Base-by-base conservation (phyloP, 306 rosid species). In the Trifolium fragiferum region DNA sequence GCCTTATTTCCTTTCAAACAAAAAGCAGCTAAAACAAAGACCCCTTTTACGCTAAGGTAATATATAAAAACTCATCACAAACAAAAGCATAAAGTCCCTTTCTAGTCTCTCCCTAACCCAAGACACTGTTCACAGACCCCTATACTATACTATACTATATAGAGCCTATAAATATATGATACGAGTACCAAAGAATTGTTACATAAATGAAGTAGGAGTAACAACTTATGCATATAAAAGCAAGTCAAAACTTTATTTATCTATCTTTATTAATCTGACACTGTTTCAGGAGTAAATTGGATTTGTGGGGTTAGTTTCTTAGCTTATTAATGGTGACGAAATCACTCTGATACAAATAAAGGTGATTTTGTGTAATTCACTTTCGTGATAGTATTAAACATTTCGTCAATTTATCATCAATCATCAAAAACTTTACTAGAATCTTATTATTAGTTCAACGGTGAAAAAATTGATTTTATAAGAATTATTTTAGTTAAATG, bases 21-120 rank as follows among this genome's bases (percentile, higher is more conserved):
- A 47, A 79, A 80, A 57, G 20, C 63, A 57, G 35, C 16, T 19
- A 57, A 23, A 62, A 76, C 58, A 78, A 55, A 82, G 16, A 50
- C 82, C 77, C 77, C 83, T 82, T 85, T 76, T 76, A 80, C 66
- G 80, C 85, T 79, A 40, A 12, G 78, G 85, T 80, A 86, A 84
- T n/a, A n/a, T n/a, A n/a, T 88, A 84, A 86, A 88, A 87, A 83
- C 83, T 9, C 82, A 32, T 13, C 4, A 43, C 49, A 43, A 43
- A 43, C 49, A 43, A 43, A 23, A 23, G 13, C 60, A 54, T 27
- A 57, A 6, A 55, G 66, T 47, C 74, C 79, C 74, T 73, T 73
- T 63, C 70, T 37, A 55, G 10, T 19, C 74, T 68, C 73, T 63
- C 69, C 76, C 58, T 40, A 12, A 51, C 53, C 69, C 71, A 11